phyloP scores from a whole-genome alignment of 2,329 filamentous ascomycete genomes.

The Colletotrichum phormii region DNA sequence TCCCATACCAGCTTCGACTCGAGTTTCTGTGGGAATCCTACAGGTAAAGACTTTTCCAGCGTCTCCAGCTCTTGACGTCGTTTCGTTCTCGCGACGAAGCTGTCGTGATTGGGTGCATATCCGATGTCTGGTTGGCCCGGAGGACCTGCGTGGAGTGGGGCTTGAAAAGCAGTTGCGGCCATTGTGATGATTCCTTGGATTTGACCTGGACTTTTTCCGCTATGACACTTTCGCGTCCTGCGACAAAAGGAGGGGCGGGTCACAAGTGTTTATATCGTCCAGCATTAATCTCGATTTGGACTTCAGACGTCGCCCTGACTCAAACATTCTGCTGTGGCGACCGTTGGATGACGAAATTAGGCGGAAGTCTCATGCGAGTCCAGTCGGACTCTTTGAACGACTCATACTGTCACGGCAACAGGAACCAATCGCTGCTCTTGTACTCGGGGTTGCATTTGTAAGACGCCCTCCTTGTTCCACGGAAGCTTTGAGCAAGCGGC shows the following conservation, averaged over 20 bases:
- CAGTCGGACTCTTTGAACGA: neutral
- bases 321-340: neutral
- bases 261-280: neutral
- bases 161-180: constrained; percentile 39
- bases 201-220: neutral
- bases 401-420: neutral
- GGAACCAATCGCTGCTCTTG: neutral
- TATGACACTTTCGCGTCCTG: too few relatives aligned
- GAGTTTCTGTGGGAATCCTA: constrained; percentile 62
- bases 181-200: constrained; percentile 34
- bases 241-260: neutral
- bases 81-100: constrained; percentile 63
- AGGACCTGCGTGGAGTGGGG: constrained; percentile 38
- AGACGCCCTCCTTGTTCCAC: neutral
- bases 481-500: neutral
- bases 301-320: neutral
- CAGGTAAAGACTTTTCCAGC: constrained; percentile 55
- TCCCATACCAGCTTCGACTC: constrained; percentile 68
- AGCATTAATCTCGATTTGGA: too few relatives aligned
- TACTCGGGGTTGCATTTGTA: constrained; percentile 11
- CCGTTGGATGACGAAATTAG: neutral
- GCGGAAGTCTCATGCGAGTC: neutral
- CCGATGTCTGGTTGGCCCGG: constrained; percentile 68
- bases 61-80: constrained; percentile 55
- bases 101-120: constrained; percentile 65